phyloP scores from a whole-genome alignment of 2,329 filamentous ascomycete species.

The Cercospora nicotianae region DNA sequence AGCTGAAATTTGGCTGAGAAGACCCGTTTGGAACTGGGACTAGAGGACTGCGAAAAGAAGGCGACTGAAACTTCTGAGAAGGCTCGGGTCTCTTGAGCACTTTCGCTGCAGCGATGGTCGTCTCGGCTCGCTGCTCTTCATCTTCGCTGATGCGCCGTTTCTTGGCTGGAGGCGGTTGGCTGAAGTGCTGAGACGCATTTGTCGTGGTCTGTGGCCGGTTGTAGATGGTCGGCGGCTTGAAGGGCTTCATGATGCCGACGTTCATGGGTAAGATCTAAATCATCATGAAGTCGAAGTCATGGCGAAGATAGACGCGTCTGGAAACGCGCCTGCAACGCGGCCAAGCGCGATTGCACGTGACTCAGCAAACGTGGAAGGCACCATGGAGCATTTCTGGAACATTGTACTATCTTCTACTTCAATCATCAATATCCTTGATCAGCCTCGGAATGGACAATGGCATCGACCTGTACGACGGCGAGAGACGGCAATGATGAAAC shows the following conservation, averaged over 20 bases:
- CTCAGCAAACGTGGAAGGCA: not conserved
- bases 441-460: not conserved
- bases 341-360: not conserved
- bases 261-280: not conserved
- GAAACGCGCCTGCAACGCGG: not conserved
- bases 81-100: conserved; percentile 35
- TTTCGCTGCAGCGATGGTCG: conserved; percentile 31
- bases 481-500: not conserved
- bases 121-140: conserved; percentile 27
- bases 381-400: too few relatives aligned
- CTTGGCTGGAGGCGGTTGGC: conserved; percentile 42
- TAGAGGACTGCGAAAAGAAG: conserved; percentile 35
- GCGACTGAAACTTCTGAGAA: conserved; percentile 29
- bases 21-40: conserved; percentile 31
- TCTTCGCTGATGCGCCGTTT: conserved; percentile 43
- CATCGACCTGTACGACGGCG: too few relatives aligned
- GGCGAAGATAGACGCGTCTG: not conserved
- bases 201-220: conserved; percentile 16
- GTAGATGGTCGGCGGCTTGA: conserved; percentile 33
- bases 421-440: not conserved
- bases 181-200: conserved; percentile 6
- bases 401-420: too few relatives aligned
- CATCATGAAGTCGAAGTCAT: not conserved
- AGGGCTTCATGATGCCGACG: conserved; percentile 34
- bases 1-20: conserved; percentile 16